Evolutionary conservation across 495 filamentous ascomycete genomes (phyloP).

Genomic region (Penicillium cosmopolitanum): DNA sequence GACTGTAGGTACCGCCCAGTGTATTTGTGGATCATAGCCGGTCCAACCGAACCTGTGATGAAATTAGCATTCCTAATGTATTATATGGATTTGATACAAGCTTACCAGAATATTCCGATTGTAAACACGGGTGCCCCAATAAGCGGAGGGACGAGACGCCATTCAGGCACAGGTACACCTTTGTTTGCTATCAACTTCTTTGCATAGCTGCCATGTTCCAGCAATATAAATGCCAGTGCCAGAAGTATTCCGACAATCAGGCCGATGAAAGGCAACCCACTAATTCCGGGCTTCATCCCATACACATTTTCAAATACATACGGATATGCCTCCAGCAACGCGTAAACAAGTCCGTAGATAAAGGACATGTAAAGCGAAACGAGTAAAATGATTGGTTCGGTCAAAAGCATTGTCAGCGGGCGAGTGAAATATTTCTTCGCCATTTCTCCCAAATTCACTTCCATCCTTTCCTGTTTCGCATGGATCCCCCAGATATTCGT

Average conservation of each 20-base stretch:
- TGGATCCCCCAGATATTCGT: conserved; percentile 52
- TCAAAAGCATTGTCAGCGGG: conserved; percentile 47
- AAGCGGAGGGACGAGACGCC: conserved; percentile 49
- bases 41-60: conserved; percentile 47
- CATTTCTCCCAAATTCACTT: conserved; percentile 40
- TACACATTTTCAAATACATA: conserved; percentile 43
- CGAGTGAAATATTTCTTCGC: conserved; percentile 46
- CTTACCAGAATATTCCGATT: conserved; percentile 59
- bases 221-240: conserved; percentile 32
- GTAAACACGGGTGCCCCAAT: conserved; percentile 55
- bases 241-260: conserved; percentile 41
- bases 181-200: conserved; percentile 37
- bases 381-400: conserved; percentile 50
- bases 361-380: conserved; percentile 52
- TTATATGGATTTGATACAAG: not conserved
- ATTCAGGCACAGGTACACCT: conserved; percentile 40
- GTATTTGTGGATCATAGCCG: conserved; percentile 36
- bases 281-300: conserved; percentile 39
- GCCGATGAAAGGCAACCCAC: conserved; percentile 43
- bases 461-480: conserved; percentile 52
- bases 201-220: conserved; percentile 33
- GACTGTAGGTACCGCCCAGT: conserved; percentile 39
- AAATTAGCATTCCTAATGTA: not conserved
- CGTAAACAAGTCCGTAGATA: conserved; percentile 51
- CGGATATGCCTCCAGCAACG: conserved; percentile 48